Conservation (phyloP, 495 filamentous ascomycete genomes). For the Monascus purpureus region DNA sequence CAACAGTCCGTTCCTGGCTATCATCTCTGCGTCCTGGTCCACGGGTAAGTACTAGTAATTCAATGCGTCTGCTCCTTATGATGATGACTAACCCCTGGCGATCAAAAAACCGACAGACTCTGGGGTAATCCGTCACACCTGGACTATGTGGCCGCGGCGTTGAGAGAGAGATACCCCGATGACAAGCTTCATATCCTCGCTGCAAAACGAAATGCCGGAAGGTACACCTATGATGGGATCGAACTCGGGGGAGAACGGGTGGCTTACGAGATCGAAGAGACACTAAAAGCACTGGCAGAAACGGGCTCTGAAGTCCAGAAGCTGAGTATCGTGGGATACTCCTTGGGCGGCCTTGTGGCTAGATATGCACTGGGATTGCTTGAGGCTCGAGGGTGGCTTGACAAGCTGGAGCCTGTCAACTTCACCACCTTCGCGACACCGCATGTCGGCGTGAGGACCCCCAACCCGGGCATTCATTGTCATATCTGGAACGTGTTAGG, state of each 20-base stretch:
- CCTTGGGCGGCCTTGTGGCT: conserved; percentile 73
- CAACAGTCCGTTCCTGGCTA: conserved; percentile 23
- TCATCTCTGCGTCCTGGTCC: conserved; percentile 89
- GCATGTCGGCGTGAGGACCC: conserved; percentile 74
- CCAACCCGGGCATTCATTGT: conserved; percentile 50
- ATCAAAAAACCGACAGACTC: conserved; percentile 34
- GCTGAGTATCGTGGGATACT: conserved; percentile 81
- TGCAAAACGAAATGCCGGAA: conserved; percentile 66
- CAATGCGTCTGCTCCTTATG: conserved; percentile 2
- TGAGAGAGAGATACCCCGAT: conserved; percentile 50
- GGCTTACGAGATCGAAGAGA: conserved; percentile 75
- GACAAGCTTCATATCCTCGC: conserved; percentile 58
- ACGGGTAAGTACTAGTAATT: conserved; percentile 55
- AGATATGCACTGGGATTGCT: conserved; percentile 81
- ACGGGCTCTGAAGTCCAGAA: conserved; percentile 61
- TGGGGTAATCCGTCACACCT: conserved; percentile 91
- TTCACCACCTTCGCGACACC: conserved; percentile 88
- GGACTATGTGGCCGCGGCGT: conserved; percentile 48
- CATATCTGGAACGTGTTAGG: conserved; percentile 72
- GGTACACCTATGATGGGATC: conserved; percentile 88
- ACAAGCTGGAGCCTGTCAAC: conserved; percentile 71
- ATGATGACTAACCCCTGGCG: conserved; percentile 4
- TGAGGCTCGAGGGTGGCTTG: conserved; percentile 63
- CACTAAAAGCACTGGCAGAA: conserved; percentile 47
- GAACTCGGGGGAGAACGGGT: conserved; percentile 83